phyloP scores from a whole-genome alignment of 1,284 basidiomycete genomes.

The Trametes polyzona region DNA sequence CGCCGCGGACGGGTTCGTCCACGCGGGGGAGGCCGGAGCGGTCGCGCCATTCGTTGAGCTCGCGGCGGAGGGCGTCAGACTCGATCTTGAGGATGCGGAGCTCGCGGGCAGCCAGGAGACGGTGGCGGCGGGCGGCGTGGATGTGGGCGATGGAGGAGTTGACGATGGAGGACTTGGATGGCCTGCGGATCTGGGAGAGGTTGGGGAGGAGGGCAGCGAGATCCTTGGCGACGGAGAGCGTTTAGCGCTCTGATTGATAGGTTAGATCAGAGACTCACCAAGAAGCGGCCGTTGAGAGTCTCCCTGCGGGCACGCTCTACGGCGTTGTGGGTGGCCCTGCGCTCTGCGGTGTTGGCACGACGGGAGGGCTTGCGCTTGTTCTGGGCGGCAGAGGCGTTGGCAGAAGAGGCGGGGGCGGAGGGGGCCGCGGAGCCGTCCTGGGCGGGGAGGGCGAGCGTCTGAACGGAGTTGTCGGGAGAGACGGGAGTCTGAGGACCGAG shows the following conservation, averaged over 20 bases:
- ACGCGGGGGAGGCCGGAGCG: slow-evolving; percentile 68
- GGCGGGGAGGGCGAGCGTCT: slow-evolving; percentile 41
- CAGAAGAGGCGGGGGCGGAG: slow-evolving; percentile 30
- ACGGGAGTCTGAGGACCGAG: slow-evolving; percentile 54
- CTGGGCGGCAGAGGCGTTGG: slow-evolving; percentile 33
- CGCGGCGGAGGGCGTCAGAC: slow-evolving; percentile 78
- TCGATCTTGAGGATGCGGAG: slow-evolving; percentile 77
- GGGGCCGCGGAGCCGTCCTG: slow-evolving; percentile 33
- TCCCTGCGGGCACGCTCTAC: slow-evolving; percentile 91
- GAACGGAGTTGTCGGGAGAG: slow-evolving; percentile 46
- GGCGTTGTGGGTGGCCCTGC: slow-evolving; percentile 92
- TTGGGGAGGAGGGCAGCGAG: slow-evolving; percentile 89
- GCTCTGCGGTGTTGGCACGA: slow-evolving; percentile 92
- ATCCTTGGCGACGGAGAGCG: slow-evolving; percentile 54
- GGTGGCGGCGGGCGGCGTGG: slow-evolving; percentile 79
- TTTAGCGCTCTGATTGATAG: slow-evolving; percentile 9
- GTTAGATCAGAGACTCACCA: slow-evolving; percentile 47
- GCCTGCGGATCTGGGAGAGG: slow-evolving; percentile 86
- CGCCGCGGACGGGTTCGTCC: slow-evolving; percentile 69
- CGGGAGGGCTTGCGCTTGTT: slow-evolving; percentile 76
- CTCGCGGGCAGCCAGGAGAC: slow-evolving; percentile 77
- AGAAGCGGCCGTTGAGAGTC: slow-evolving; percentile 88
- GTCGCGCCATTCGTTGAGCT: slow-evolving; percentile 88
- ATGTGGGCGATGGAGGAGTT: slow-evolving; percentile 89
- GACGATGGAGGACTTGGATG: slow-evolving; percentile 93